Evolutionary conservation across 805 yeast species (phyloP), one percentile per base, ranked within the genome.

Genomic region (Suhomyces sp.): DNA sequence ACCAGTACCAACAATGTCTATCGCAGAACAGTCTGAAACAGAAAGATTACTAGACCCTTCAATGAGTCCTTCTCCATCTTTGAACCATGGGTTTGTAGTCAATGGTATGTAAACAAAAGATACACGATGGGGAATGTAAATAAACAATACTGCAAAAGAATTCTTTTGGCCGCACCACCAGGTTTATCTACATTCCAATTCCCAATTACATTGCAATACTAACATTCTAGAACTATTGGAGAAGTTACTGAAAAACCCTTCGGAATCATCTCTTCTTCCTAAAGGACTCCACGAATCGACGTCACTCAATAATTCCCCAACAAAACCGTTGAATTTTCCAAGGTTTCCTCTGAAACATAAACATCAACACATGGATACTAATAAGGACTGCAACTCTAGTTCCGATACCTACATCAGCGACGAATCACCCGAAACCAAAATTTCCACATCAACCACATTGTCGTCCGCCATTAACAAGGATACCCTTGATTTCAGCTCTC

Each of bases 391-490:
- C 36, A 63, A 60, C 42, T 67, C 72, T 5, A 56, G 65, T 33
- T 60, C 71, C 4, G 74, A 68, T 33, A 68, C 74, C 6, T 67
- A 54, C 29, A 63, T 62, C 13, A 63, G 69, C 41, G 69, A 65
- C 17, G 55, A 48, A 13, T 24, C 36, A 7, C 39, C 35, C 11
- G 29, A 20, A 8, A 24, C 34, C 5, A 37, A 30, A 24, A 18
- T 12, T 16, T 30, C 6, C 12, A 20, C 27, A 10, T 14, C 30
- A 16, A 17, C 17, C 23, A n/a, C 24, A 3, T 5, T 23, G n/a
- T n/a, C n/a, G n/a, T n/a, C n/a, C n/a, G n/a, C n/a, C n/a, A 6
- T 26, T 10, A 19, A 21, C 11, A 31, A 31, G 23, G 28, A 17
- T 17, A 22, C 27, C 11, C 33, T 31, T 12, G 33, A 31, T 21